A percentile compares a stretch with the other conserved stretches of the same genome.
Evolutionary conservation across 495 filamentous ascomycete genomes (phyloP).

Genomic region (Tuber calosporum): DNA sequence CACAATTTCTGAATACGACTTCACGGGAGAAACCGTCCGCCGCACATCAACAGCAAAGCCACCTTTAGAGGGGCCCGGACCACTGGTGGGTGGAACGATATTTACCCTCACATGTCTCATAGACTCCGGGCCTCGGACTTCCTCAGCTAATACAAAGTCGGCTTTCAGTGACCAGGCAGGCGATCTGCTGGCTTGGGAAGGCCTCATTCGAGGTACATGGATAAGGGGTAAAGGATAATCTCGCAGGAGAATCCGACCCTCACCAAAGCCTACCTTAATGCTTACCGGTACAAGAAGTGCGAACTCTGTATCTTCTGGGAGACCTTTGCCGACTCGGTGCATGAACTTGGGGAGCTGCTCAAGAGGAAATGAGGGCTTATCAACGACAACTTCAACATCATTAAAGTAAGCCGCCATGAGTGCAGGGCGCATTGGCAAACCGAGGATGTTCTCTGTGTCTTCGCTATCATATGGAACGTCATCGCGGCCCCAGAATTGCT

Average conservation of each 20-base stretch:
- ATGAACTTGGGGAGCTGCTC: conserved; percentile 74
- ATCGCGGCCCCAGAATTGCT: conserved; percentile 75
- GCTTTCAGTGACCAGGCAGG: conserved; percentile 76
- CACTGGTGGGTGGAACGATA: conserved; percentile 62
- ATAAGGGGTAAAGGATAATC: conserved; percentile 91
- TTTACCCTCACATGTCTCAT: conserved; percentile 73
- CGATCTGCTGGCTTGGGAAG: conserved; percentile 70
- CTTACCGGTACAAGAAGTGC: conserved; percentile 81
- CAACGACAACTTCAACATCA: conserved; percentile 76
- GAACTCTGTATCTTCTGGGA: conserved; percentile 86
- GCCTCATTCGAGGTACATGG: conserved; percentile 76
- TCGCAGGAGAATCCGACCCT: conserved; percentile 72
- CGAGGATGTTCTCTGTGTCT: conserved; percentile 76
- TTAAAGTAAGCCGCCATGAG: conserved; percentile 73
- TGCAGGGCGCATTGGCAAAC: conserved; percentile 77
- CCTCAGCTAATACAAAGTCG: conserved; percentile 95
- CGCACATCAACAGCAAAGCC: conserved; percentile 78
- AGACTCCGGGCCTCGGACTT: conserved; percentile 70
- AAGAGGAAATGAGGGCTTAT: conserved; percentile 87
- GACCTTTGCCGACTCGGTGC: conserved; percentile 84
- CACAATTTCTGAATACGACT: conserved; percentile 87
- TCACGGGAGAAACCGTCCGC: conserved; percentile 86
- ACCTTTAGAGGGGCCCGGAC: conserved; percentile 48
- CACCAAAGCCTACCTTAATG: conserved; percentile 83
- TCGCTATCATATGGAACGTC: conserved; percentile 71